These are phyloP conservation scores for Moesziomyces sp. DNA, from an alignment of 1,284 basidiomycete species.

Conservation along the genomic window DNA sequence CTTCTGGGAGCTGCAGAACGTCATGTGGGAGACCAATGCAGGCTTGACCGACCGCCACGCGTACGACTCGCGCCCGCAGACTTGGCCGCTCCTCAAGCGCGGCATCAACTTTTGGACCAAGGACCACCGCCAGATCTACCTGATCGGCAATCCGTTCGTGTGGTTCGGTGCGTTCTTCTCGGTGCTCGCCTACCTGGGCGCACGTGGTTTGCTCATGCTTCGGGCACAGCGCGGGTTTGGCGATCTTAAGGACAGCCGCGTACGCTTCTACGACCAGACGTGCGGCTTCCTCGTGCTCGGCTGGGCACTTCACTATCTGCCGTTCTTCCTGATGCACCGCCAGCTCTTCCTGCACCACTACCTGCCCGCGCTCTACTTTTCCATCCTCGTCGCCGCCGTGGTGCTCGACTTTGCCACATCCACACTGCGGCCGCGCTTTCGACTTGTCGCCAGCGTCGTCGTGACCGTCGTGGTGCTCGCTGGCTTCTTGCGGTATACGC, in stretches of 20 bases:
- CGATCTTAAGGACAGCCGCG: constrained; percentile 88
- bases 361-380: constrained; percentile 93
- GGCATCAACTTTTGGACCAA: constrained; percentile 98
- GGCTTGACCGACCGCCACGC: constrained; percentile 93
- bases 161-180: constrained; percentile 87
- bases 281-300: constrained; percentile 92
- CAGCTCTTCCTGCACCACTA: constrained; percentile 98
- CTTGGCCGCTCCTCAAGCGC: constrained; percentile 87
- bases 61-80: constrained; percentile 89
- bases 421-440: constrained; percentile 78
- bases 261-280: constrained; percentile 86
- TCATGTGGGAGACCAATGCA: constrained; percentile 99
- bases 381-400: constrained; percentile 80
- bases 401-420: constrained; percentile 88
- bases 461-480: constrained; percentile 80
- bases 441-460: constrained; percentile 81
- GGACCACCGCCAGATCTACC: constrained; percentile 92
- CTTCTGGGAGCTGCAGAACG: constrained; percentile 89
- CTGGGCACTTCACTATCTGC: constrained; percentile 93
- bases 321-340: constrained; percentile 94
- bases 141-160: constrained; percentile 91
- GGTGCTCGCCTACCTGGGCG: constrained; percentile 76
- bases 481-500: constrained; percentile 82
- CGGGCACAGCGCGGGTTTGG: constrained; percentile 88
- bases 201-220: constrained; percentile 83